Evolutionary conservation across 2,329 filamentous ascomycete genomes (phyloP).

Genomic region (Xylaria sp.): DNA sequence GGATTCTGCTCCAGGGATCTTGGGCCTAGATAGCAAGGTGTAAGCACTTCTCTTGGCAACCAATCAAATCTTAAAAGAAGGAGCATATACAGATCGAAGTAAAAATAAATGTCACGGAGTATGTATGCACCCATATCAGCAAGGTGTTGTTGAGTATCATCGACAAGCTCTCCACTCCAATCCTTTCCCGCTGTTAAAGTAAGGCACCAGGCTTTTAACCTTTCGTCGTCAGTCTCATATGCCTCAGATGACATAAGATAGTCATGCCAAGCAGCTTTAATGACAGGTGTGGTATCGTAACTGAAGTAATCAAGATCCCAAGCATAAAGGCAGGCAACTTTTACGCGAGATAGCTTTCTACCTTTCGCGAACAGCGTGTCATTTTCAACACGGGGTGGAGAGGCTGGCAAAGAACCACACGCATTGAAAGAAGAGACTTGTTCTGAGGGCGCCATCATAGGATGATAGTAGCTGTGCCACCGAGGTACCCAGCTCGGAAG

Average conservation of each 20-base stretch:
- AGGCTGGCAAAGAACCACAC: neutral
- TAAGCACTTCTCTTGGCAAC: neutral
- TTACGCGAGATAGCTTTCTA: neutral
- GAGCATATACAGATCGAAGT: neutral
- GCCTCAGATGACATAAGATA: neutral
- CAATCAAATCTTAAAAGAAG: neutral
- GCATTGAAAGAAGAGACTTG: neutral
- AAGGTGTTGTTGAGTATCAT: neutral
- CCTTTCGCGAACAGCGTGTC: neutral
- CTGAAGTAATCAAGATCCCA: neutral
- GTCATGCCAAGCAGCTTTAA: neutral
- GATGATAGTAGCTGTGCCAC: neutral
- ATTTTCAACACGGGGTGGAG: neutral
- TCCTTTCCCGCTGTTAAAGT: neutral
- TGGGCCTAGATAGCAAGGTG: neutral
- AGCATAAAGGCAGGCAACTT: neutral
- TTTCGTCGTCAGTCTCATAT: neutral
- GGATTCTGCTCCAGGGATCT: neutral
- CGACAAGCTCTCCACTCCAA: neutral
- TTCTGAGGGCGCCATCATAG: neutral
- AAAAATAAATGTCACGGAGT: neutral
- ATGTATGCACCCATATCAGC: slow-evolving; percentile 2
- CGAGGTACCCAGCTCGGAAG: neutral
- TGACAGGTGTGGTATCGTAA: neutral
- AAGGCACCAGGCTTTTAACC: neutral